Evolutionary conservation across 805 yeast species (phyloP).

Genomic region (Ascoidea asiatica): DNA sequence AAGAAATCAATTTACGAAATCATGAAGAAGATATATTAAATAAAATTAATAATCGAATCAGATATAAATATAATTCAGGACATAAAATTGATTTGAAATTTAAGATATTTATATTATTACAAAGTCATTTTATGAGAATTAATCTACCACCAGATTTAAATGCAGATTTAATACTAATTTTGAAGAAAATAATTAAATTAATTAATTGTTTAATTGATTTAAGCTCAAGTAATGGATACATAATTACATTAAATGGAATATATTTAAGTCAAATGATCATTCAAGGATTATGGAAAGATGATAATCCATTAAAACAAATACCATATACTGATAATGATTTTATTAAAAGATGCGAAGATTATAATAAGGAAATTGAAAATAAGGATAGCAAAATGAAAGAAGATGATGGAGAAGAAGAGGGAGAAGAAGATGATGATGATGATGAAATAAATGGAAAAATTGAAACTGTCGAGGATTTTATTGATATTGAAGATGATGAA

Average conservation of each 20-base stretch:
- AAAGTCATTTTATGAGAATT: slow-evolving; percentile 67
- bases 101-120: slow-evolving; percentile 64
- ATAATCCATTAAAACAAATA: slow-evolving; percentile 55
- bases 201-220: slow-evolving; percentile 62
- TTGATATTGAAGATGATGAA: slow-evolving; percentile 57
- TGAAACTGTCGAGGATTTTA: slow-evolving; percentile 65
- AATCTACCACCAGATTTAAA: slow-evolving; percentile 46
- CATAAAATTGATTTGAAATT: slow-evolving; percentile 16
- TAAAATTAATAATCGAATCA: slow-evolving; percentile 37
- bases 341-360: slow-evolving; percentile 44
- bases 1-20: slow-evolving; percentile 36
- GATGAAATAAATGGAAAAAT: no score
- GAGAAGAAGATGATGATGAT: no score
- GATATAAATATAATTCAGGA: slow-evolving; percentile 10
- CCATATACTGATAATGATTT: slow-evolving; percentile 48
- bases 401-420: no score
- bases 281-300: slow-evolving; percentile 78
- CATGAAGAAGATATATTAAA: slow-evolving; percentile 39
- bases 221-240: slow-evolving; percentile 64
- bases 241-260: slow-evolving; percentile 72
- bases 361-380: no score
- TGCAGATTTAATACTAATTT: slow-evolving; percentile 39
- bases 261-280: slow-evolving; percentile 80
- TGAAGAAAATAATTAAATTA: slow-evolving; percentile 35
- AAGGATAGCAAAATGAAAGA: no score